Evolutionary conservation across 2,329 filamentous ascomycete species (phyloP).

Genomic region (Aureobasidium sp.): DNA sequence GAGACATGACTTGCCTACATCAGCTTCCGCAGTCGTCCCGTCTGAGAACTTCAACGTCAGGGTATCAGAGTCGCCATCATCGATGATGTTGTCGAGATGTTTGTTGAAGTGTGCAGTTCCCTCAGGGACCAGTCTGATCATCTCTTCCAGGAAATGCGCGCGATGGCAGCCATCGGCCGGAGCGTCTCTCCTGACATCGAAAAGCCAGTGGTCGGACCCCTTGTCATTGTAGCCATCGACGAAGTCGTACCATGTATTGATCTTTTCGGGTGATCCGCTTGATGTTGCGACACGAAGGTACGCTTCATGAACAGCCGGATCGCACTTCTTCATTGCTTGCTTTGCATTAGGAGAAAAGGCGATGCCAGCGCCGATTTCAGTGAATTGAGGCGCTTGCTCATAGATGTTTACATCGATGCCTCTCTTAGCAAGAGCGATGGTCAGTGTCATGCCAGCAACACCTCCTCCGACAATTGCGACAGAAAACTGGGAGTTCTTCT

Average conservation of each 20-base stretch:
- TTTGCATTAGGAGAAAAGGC: neutral
- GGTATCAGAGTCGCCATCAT: neutral
- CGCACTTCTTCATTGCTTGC: neutral
- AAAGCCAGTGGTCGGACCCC: neutral
- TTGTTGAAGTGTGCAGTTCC: conserved; percentile 38
- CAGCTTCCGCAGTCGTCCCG: too few species aligned
- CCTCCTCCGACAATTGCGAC: too few species aligned
- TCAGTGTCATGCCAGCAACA: too few species aligned
- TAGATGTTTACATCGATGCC: too few species aligned
- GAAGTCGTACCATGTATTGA: neutral
- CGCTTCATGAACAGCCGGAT: neutral
- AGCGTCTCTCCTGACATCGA: neutral
- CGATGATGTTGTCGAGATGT: conserved; percentile 8
- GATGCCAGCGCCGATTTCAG: too few species aligned
- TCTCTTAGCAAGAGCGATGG: too few species aligned
- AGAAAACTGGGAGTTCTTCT: too few species aligned
- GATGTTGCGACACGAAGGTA: neutral
- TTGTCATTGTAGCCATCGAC: neutral
- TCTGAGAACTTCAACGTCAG: too few species aligned
- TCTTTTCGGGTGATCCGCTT: neutral
- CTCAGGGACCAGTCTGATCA: conserved; percentile 42
- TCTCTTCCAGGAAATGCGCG: conserved; percentile 43
- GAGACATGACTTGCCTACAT: too few species aligned
- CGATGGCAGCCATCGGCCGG: conserved; percentile 30
- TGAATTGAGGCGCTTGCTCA: too few species aligned